Base-by-base conservation (phyloP, 2,329 filamentous ascomycete species). In the Gremmenia infestans region DNA sequence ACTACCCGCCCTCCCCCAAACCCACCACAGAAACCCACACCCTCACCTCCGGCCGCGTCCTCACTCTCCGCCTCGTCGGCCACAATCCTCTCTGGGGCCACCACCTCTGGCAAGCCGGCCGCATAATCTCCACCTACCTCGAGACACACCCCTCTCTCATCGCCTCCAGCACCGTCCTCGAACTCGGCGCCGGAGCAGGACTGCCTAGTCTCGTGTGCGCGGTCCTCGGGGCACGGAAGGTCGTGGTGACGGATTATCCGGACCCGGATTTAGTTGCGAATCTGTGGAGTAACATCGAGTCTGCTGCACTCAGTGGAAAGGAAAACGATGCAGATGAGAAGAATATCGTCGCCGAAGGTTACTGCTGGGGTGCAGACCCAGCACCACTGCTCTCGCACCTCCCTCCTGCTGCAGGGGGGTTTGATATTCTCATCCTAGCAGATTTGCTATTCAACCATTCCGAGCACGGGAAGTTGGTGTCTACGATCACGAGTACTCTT, bases 401-500 rank as follows among this genome's bases (percentile, higher is more conserved):
- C 1, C 73, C 15, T 54, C 54, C 5, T 64, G 64, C 17, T 1
- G 15, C 45, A 7, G 25, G 42, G 8, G 76, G 75, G 0, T 97
- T 95, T 68, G 91, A 97, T 70, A 77, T 95, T 5, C 72, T 97
- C 25, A 86, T 97, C 55, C 79, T 97, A 45, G 91, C 92, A 3
- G 93, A 97, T 71, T 79, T 97, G 50, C 79, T 97, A 3, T 97
- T 97, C 75, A 89, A 94, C 58, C 91, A 97, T 70, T 88, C 86
- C 4, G 91, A 96, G 74, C 93, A 97, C 68, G 76, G 73, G 2
- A 91, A 89, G 66, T 78, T 97, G 58, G 77, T 95, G 61, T 79
- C 81, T 61, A 91, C 87, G 4, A 81, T 97, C 58, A 76, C 81
- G 65, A 70, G 80, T 67, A 89, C 87, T 15, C 72, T 97, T 65